A percentile compares a stretch with the other conserved stretches of the same genome.
phyloP scores from a whole-genome alignment of 257 asterid genomes.

The Ocimum tenuiflorum region DNA sequence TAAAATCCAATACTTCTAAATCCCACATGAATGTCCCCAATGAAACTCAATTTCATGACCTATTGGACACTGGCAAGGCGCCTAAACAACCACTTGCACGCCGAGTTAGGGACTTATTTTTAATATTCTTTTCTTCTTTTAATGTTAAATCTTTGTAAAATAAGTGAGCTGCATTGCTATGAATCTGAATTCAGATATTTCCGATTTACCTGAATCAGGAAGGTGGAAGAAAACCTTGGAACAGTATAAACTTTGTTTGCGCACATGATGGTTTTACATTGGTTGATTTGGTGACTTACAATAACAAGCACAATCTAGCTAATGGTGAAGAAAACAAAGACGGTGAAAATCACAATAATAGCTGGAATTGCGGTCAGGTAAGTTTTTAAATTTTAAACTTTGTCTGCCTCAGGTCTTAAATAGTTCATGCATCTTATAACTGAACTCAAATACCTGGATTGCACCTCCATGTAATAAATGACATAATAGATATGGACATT shows the following conservation, averaged over 20 bases:
- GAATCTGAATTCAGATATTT: background rate
- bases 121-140: background rate
- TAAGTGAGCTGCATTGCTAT: background rate
- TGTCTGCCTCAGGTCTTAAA: background rate
- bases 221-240: slow-evolving; percentile 98
- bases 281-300: slow-evolving; percentile 93
- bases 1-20: no score
- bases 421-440: background rate
- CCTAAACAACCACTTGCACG: no score
- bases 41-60: no score
- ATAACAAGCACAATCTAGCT: slow-evolving; percentile 75
- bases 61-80: no score
- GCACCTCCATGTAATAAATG: background rate
- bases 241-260: slow-evolving; percentile 83
- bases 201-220: slow-evolving; percentile 47
- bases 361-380: slow-evolving; percentile 99
- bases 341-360: slow-evolving; percentile 92
- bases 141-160: background rate
- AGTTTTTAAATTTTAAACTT: background rate
- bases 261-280: slow-evolving; percentile 97
- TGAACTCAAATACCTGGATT: slow-evolving; percentile 10
- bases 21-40: no score
- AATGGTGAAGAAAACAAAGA: slow-evolving; percentile 95
- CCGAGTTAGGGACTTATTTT: no score
- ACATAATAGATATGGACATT: background rate